Evolutionary conservation across 306 rosid species (phyloP).

Genomic region (Gillenia trifoliata): DNA sequence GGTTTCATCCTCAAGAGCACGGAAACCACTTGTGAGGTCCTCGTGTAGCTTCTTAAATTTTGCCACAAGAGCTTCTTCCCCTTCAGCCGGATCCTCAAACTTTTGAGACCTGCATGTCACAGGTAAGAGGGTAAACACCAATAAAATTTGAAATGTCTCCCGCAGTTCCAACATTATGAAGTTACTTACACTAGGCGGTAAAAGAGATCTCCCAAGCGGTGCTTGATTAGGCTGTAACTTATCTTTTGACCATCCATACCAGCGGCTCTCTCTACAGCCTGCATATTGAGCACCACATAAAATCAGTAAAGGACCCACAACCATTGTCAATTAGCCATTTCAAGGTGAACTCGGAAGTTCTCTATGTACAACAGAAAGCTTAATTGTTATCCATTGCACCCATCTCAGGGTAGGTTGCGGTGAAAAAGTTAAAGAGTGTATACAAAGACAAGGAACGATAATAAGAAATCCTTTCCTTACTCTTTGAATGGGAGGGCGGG

Average conservation of each 20-base stretch:
- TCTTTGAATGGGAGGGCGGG: no score
- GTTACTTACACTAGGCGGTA: slow-evolving; percentile 88
- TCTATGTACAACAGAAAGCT: neutral
- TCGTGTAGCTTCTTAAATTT: slow-evolving; percentile 81
- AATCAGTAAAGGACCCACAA: neutral
- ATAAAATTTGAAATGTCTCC: slow-evolving; percentile 5
- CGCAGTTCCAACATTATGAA: neutral
- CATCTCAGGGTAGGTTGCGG: neutral
- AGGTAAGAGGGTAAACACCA: slow-evolving; percentile 16
- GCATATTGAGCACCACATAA: slow-evolving; percentile 22
- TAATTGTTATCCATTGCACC: no score
- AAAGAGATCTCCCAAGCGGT: slow-evolving; percentile 96
- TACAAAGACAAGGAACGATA: neutral
- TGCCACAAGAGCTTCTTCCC: slow-evolving; percentile 70
- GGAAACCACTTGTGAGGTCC: slow-evolving; percentile 89
- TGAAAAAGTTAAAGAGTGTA: neutral
- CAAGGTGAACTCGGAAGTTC: neutral
- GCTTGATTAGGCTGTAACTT: slow-evolving; percentile 76
- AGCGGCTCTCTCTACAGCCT: slow-evolving; percentile 98
- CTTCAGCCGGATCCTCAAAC: slow-evolving; percentile 99
- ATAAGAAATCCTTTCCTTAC: neutral
- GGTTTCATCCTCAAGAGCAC: slow-evolving; percentile 94
- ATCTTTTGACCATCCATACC: slow-evolving; percentile 98
- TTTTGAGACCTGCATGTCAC: slow-evolving; percentile 78
- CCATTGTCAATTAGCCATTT: neutral